These are phyloP conservation scores for Candida sp. DNA, from an alignment of 1,139 yeast genomes.

Conservation along the genomic window DNA sequence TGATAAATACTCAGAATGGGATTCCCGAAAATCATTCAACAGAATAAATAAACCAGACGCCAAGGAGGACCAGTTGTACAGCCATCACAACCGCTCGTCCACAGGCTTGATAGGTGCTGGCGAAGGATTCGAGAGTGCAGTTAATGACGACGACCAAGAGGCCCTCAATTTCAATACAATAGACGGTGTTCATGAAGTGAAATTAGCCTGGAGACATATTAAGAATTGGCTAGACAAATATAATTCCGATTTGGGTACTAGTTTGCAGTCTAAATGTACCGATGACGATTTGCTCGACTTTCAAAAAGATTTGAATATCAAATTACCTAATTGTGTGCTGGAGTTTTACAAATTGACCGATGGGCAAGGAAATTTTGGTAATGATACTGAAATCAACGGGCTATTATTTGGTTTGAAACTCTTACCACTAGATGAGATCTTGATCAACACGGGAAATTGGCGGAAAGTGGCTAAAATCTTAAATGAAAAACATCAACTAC, in stretches of 20 bases:
- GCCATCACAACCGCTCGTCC: slow-evolving; percentile 27
- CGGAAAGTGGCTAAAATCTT: slow-evolving; percentile 55
- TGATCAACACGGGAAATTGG: slow-evolving; percentile 65
- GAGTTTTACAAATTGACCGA: slow-evolving; percentile 64
- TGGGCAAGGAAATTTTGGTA: slow-evolving; percentile 57
- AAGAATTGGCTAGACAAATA: slow-evolving; percentile 56
- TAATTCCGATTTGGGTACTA: slow-evolving; percentile 53
- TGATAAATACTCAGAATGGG: slow-evolving; percentile 68
- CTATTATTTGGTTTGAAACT: slow-evolving; percentile 60
- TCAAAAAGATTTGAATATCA: slow-evolving; percentile 57
- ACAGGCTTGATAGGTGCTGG: slow-evolving; percentile 12
- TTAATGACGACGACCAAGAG: slow-evolving; percentile 7
- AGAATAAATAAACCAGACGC: slow-evolving; percentile 41
- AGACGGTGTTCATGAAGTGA: slow-evolving; percentile 61
- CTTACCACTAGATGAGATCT: slow-evolving; percentile 63
- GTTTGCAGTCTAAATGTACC: slow-evolving; percentile 64
- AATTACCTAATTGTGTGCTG: slow-evolving; percentile 56
- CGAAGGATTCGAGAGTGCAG: slow-evolving; percentile 1
- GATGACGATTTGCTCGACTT: slow-evolving; percentile 58
- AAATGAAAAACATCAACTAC: slow-evolving; percentile 13
- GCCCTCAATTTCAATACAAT: slow-evolving; percentile 7
- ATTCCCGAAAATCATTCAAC: slow-evolving; percentile 48
- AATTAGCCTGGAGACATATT: slow-evolving; percentile 69
- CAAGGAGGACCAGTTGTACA: slow-evolving; percentile 29
- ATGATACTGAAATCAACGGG: slow-evolving; percentile 50